Conservation (phyloP, 768 basidiomycete genomes). For the Favolaschia claudopus region DNA sequence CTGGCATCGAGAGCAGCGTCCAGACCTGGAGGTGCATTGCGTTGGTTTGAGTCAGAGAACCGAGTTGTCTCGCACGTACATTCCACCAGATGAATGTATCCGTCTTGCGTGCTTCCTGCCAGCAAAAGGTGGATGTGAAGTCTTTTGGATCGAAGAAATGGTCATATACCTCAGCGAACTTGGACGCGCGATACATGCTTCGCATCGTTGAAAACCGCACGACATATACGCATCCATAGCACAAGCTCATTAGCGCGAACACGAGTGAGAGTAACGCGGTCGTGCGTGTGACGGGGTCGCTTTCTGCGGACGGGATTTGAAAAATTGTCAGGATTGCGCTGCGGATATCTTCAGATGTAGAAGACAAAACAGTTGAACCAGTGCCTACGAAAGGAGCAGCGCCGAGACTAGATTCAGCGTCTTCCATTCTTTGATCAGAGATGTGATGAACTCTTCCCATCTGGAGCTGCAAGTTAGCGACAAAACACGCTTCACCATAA, state of each 20-base stretch:
- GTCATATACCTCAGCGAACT: conserved; percentile 77
- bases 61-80: conserved; percentile 34
- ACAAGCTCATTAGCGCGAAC: conserved; percentile 73
- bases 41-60: no score
- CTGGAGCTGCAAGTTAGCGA: conserved; percentile 41
- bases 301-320: conserved; percentile 59
- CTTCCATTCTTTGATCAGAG: conserved; percentile 78
- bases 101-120: conserved; percentile 61
- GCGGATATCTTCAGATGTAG: not conserved
- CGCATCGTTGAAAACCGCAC: conserved; percentile 77
- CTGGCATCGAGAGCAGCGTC: conserved; percentile 70
- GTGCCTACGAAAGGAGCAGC: conserved; percentile 53
- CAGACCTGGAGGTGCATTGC: no score
- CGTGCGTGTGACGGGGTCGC: conserved; percentile 69
- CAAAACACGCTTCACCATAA: no score
- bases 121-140: not conserved
- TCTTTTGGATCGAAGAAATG: not conserved
- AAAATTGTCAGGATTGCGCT: conserved; percentile 78
- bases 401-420: conserved; percentile 78
- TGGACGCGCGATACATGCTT: conserved; percentile 72
- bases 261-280: conserved; percentile 69
- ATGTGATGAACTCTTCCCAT: conserved; percentile 79
- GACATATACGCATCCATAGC: conserved; percentile 78
- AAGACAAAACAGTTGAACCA: not conserved
- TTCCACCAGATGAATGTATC: conserved; percentile 52